phyloP scores from a whole-genome alignment of 495 filamentous ascomycete species.

The Hapsidospora chrysogenum region DNA sequence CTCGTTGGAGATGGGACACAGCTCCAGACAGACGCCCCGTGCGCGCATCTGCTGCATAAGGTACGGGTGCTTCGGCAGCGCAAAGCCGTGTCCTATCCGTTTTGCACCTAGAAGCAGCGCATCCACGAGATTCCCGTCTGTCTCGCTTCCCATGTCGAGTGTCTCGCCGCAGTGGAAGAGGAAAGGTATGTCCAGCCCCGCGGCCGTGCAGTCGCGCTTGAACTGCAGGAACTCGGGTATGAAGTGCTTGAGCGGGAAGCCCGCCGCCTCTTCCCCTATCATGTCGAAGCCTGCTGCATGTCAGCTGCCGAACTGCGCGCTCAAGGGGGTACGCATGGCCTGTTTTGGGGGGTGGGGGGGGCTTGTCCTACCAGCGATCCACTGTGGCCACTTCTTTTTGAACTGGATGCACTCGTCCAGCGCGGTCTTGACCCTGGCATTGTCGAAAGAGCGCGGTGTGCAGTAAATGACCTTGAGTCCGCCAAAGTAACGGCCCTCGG shows the following conservation, averaged over 20 bases:
- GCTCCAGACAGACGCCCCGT: constrained; percentile 68
- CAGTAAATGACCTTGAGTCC: constrained; percentile 37
- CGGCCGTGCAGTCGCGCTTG: constrained; percentile 47
- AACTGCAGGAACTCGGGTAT: constrained; percentile 72
- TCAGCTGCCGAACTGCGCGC: neutral
- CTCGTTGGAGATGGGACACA: constrained; percentile 84
- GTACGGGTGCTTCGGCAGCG: constrained; percentile 70
- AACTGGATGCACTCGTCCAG: constrained; percentile 67
- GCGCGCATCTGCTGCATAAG: constrained; percentile 70
- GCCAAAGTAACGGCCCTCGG: constrained; percentile 9
- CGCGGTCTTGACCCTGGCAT: constrained; percentile 38
- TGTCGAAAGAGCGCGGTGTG: constrained; percentile 36
- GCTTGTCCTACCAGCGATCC: constrained; percentile 40
- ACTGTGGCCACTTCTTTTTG: constrained; percentile 50
- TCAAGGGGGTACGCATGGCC: too few species aligned
- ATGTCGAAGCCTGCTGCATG: constrained; percentile 54
- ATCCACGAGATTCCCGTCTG: constrained; percentile 78
- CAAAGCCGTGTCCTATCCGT: constrained; percentile 86
- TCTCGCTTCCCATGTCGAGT: constrained; percentile 55
- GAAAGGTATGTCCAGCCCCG: constrained; percentile 72
- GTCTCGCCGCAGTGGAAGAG: constrained; percentile 91
- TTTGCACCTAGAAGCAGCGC: constrained; percentile 69
- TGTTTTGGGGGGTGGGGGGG: neutral
- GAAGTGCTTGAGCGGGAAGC: constrained; percentile 51
- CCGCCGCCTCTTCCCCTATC: constrained; percentile 69